These are phyloP conservation scores for Pseudogymnoascus verrucosus DNA, from an alignment of 2,329 filamentous ascomycete genomes.

Conservation along the genomic window DNA sequence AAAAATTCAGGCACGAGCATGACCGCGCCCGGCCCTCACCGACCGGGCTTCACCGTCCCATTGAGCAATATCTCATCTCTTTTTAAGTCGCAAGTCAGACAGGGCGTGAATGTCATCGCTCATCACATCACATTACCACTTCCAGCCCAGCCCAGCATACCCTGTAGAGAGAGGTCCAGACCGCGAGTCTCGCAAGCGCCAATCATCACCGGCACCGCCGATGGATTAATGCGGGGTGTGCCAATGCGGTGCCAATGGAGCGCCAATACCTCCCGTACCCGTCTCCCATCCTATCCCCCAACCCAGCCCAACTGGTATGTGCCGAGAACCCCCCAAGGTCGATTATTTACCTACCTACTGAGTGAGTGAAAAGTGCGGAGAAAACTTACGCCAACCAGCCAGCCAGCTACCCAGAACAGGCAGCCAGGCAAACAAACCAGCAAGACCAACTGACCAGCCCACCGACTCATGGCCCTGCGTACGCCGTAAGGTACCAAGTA, in stretches of 20 bases:
- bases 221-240: not conserved
- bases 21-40: not conserved
- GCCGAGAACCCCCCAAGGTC: too few relatives aligned
- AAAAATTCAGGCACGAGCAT: not conserved
- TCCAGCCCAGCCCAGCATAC: not conserved
- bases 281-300: not conserved
- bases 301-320: not conserved
- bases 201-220: not conserved
- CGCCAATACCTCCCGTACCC: not conserved
- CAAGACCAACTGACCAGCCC: too few relatives aligned
- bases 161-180: not conserved
- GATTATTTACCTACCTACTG: too few relatives aligned
- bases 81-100: not conserved
- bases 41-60: not conserved
- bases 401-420: not conserved
- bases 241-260: not conserved
- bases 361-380: not conserved
- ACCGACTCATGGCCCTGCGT: too few relatives aligned
- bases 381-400: too few relatives aligned
- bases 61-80: not conserved
- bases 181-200: not conserved
- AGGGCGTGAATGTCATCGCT: not conserved
- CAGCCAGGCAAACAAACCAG: not conserved
- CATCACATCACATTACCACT: not conserved
- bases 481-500: not conserved